Conservation (phyloP, 305 asterid genomes). For the Fraxinus dipetala region DNA sequence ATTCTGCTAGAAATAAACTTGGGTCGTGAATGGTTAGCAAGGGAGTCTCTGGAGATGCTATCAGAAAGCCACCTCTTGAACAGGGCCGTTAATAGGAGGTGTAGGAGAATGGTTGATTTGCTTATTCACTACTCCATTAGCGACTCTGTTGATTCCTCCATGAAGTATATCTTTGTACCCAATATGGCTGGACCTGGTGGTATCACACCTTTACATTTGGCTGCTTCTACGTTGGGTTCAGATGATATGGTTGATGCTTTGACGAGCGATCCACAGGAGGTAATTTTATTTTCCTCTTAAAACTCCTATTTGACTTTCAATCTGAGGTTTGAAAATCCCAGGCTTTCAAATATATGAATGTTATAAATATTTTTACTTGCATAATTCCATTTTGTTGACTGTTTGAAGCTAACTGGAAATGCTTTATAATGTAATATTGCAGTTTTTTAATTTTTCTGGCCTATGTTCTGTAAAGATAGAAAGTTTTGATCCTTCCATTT, state of each 20-base stretch:
- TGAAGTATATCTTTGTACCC: slow-evolving; percentile 54
- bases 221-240: slow-evolving; percentile 59
- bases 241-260: slow-evolving; percentile 65
- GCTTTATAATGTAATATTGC: neutral
- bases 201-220: slow-evolving; percentile 77
- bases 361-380: neutral
- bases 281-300: slow-evolving; percentile 21
- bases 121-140: slow-evolving; percentile 50
- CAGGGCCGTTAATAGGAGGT: slow-evolving; percentile 69
- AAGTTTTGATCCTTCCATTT: neutral
- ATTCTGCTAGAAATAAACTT: slow-evolving; percentile 55
- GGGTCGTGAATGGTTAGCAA: slow-evolving; percentile 45
- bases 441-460: neutral
- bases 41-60: slow-evolving; percentile 59
- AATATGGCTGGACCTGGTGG: slow-evolving; percentile 81
- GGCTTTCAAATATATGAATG: neutral
- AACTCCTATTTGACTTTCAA: neutral
- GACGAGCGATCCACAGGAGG: slow-evolving; percentile 79
- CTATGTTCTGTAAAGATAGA: neutral
- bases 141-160: slow-evolving; percentile 34
- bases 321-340: neutral
- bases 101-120: slow-evolving; percentile 55
- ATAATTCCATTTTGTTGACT: neutral
- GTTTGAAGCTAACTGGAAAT: neutral
- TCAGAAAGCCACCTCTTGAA: slow-evolving; percentile 71